Base-by-base conservation (phyloP, 495 filamentous ascomycete genomes). In the Parachaetomium inaequale region DNA sequence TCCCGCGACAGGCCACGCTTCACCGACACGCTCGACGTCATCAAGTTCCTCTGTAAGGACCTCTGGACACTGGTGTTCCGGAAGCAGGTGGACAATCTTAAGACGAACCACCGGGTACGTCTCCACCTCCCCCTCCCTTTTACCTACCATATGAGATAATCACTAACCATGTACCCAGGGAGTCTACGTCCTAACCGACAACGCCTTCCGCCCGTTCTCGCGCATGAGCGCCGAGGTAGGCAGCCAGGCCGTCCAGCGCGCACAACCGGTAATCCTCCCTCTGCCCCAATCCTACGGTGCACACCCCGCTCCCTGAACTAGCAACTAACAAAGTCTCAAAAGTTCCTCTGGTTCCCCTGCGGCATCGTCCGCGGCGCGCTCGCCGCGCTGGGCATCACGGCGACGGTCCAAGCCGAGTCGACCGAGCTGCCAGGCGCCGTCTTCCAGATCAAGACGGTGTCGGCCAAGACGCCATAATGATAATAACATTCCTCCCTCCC, bases 21-120 rank as follows among this genome's bases (percentile, higher is more conserved):
- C 74, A 86, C 84, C 28, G 90, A 94, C 74, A 91, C 90, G 34
- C 82, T 96, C 23, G 91, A 94, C 68, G 87, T 90, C 29, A 98
- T 98, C 71, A 98, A 98, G 74, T 98, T 98, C 71, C 82, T 98
- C 36, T 98, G 94, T 82, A 98, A 98, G 74, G 95, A 98, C 72
- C 76, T 98, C 46, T 98, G 94, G 94, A 90, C 85, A 52, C 81
- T 96, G 43, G 82, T 97, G 34, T 98, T 96, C 75, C 81, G 91
- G 73, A 98, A 98, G 76, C 94, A 97, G 75, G 87, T 98, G 67
- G 94, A 98, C 73, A 98, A 98, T 77, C 79, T 98, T 45, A 98
- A 98, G 79, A 98, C 94, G 15, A 98, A 98, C 73, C 94, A 98
- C 72, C 83, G 94, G 68, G 90, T 91, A 79, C 19, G 79, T 25